Evolutionary conservation across 257 asterid species (phyloP).

Genomic region (Paraleonurus japonicus): DNA sequence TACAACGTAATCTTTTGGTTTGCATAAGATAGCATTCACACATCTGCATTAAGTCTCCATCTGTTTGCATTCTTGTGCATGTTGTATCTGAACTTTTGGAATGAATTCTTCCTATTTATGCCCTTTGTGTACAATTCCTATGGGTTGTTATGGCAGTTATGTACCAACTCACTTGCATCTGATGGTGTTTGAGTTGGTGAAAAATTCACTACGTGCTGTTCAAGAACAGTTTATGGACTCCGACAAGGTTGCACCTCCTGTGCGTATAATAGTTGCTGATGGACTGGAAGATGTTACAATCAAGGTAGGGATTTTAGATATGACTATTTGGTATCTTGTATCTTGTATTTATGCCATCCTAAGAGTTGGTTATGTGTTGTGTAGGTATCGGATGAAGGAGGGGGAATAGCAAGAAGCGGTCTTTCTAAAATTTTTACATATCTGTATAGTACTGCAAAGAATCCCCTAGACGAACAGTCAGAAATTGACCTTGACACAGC

Average conservation of each 20-base stretch:
- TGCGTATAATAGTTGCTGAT: conserved; percentile 91
- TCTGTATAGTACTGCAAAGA: conserved; percentile 85
- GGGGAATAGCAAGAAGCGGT: conserved; percentile 93
- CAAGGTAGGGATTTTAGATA: conserved; percentile 48
- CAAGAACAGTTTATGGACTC: conserved; percentile 81
- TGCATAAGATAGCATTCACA: background rate
- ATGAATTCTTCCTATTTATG: background rate
- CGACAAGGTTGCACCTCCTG: conserved; percentile 80
- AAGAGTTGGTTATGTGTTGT: conserved; percentile 2
- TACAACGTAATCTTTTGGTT: background rate
- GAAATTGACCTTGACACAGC: conserved; percentile 64
- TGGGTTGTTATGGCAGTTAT: conserved; percentile 46
- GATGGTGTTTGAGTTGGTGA: conserved; percentile 95
- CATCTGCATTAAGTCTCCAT: background rate
- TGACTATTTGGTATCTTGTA: background rate
- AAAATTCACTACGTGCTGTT: conserved; percentile 95
- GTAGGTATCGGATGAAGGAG: conserved; percentile 98
- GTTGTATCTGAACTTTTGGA: background rate
- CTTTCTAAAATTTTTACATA: conserved; percentile 82
- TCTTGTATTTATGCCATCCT: background rate
- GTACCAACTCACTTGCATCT: conserved; percentile 91
- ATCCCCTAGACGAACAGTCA: conserved; percentile 48
- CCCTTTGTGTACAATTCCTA: background rate
- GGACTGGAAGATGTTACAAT: conserved; percentile 96
- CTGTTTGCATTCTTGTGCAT: too few relatives aligned